These are phyloP conservation scores for Pezicula neosporulosa DNA, from an alignment of 2,329 filamentous ascomycete genomes.

Conservation along the genomic window DNA sequence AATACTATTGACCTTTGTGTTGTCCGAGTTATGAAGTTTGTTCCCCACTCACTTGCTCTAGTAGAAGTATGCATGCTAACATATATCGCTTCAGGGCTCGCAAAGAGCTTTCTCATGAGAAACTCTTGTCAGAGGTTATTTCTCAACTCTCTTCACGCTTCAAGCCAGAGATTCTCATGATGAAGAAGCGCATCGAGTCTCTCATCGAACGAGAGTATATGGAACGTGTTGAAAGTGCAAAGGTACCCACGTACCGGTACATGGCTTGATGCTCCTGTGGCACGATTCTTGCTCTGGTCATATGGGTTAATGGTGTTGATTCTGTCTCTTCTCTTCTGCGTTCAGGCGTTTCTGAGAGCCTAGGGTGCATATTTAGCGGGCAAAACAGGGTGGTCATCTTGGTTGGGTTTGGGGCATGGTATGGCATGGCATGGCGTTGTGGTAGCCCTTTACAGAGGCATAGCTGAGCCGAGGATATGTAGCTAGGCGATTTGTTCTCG, in stretches of 20 bases:
- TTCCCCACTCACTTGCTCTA: slow-evolving; percentile 17
- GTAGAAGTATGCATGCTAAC: slow-evolving; percentile 25
- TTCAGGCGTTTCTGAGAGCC: not conserved
- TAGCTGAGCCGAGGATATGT: no score
- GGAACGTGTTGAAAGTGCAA: slow-evolving; percentile 66
- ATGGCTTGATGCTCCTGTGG: slow-evolving; percentile 47
- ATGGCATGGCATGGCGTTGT: not conserved
- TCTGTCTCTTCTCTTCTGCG: not conserved
- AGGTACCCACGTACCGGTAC: slow-evolving; percentile 65
- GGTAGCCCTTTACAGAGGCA: no score
- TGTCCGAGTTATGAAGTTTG: slow-evolving; percentile 83
- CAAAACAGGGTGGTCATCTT: not conserved
- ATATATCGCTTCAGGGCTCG: slow-evolving; percentile 56
- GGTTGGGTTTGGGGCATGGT: not conserved
- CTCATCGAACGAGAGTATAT: slow-evolving; percentile 76
- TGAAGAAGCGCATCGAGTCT: slow-evolving; percentile 79
- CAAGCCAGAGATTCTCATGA: slow-evolving; percentile 71
- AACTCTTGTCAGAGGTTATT: slow-evolving; percentile 69
- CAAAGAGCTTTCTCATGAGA: slow-evolving; percentile 66
- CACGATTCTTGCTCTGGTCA: not conserved
- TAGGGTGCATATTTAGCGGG: not conserved
- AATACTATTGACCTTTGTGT: slow-evolving; percentile 74
- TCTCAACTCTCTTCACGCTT: slow-evolving; percentile 66
- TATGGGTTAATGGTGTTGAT: not conserved
- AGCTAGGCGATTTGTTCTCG: no score